These are phyloP conservation scores for Pythium utonaiense DNA, from an alignment of 352 stramenopile genomes.

Conservation along the genomic window DNA sequence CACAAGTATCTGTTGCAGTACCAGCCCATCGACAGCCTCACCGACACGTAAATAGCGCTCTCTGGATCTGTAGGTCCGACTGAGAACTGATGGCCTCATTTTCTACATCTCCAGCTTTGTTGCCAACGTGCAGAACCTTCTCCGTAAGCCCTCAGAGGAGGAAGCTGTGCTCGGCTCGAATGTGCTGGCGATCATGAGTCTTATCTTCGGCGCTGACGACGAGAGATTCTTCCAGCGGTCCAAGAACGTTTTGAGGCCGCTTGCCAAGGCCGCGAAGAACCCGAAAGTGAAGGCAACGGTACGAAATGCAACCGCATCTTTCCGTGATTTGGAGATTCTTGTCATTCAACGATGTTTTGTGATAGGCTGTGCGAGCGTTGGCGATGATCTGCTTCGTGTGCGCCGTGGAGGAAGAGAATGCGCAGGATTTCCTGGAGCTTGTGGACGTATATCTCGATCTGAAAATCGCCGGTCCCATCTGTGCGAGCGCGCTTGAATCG, in stretches of 20 bases:
- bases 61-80: background rate
- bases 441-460: conserved; percentile 68
- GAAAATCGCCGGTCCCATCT: conserved; percentile 64
- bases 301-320: conserved; percentile 8
- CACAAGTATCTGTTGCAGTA: conserved; percentile 61
- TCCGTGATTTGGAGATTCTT: no score
- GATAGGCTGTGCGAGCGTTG: conserved; percentile 62
- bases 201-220: conserved; percentile 73
- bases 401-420: conserved; percentile 76
- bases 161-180: conserved; percentile 64
- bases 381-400: conserved; percentile 75
- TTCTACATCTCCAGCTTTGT: conserved; percentile 46
- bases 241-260: conserved; percentile 64
- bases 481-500: conserved; percentile 55
- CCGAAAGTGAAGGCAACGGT: conserved; percentile 65
- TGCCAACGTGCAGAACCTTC: conserved; percentile 56
- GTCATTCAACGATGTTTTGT: no score
- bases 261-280: conserved; percentile 63
- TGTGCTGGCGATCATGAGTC: conserved; percentile 66
- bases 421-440: conserved; percentile 53
- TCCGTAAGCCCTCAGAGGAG: conserved; percentile 67
- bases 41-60: conserved; percentile 46
- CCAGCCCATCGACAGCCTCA: conserved; percentile 57
- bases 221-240: conserved; percentile 74
- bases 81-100: background rate